phyloP scores from a whole-genome alignment of 768 basidiomycete species.

The Peribolospora kevripleyi region DNA sequence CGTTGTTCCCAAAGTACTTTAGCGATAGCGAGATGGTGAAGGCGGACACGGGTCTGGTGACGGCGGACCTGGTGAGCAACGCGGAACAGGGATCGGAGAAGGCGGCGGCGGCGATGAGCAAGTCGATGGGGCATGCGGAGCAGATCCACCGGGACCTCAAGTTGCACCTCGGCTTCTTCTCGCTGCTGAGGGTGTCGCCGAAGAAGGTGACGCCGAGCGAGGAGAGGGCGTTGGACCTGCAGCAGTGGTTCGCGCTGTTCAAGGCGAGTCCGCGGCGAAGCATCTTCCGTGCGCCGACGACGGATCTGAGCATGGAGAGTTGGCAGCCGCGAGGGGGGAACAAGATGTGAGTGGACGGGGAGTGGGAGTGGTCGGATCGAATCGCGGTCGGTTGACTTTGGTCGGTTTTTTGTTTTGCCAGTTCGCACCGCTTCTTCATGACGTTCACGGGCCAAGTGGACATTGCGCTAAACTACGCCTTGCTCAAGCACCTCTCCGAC shows the following conservation, averaged over 20 bases:
- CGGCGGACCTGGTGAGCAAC: slow-evolving; percentile 6
- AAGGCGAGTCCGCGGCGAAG: slow-evolving; percentile 1
- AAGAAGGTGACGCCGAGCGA: not conserved
- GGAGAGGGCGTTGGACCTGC: slow-evolving; percentile 4
- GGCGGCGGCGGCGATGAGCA: no score
- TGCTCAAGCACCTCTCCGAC: slow-evolving; percentile 2
- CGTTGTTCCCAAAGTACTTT: slow-evolving; percentile 58
- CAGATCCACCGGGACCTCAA: slow-evolving; percentile 3
- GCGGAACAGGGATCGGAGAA: not conserved
- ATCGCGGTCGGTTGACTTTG: no score
- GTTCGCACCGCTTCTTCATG: slow-evolving; percentile 4
- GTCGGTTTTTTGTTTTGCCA: not conserved
- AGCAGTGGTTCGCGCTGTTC: slow-evolving; percentile 6
- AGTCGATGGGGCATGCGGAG: not conserved
- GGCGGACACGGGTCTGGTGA: slow-evolving; percentile 51
- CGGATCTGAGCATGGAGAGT: slow-evolving; percentile 5
- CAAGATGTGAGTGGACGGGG: not conserved
- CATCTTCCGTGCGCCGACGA: slow-evolving; percentile 7
- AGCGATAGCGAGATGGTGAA: slow-evolving; percentile 50
- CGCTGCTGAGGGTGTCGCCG: slow-evolving; percentile 3
- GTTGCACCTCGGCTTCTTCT: slow-evolving; percentile 7
- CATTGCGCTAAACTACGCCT: slow-evolving; percentile 5
- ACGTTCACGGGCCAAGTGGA: slow-evolving; percentile 3
- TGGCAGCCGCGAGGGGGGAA: not conserved
- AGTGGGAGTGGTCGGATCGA: no score